Percentiles rank a stretch among this genome's conserved stretches.
Conservation (phyloP, 768 basidiomycete species). For the Termitomyces sp. region DNA sequence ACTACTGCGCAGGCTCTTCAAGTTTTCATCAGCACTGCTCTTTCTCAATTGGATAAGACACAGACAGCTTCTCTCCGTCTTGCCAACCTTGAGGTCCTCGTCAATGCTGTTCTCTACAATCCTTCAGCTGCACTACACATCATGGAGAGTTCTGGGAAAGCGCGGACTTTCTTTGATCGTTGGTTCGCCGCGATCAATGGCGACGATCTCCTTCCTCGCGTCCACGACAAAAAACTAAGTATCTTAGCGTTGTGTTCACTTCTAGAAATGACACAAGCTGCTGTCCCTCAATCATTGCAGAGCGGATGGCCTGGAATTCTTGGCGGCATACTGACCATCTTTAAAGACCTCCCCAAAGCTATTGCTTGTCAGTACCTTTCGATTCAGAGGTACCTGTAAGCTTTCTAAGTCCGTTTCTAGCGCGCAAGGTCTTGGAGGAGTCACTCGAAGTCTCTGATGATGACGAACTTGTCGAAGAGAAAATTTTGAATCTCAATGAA, state of each 20-base stretch:
- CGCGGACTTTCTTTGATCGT: constrained; percentile 74
- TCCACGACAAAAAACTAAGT: constrained; percentile 87
- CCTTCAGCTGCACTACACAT: constrained; percentile 70
- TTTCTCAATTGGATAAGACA: constrained; percentile 53
- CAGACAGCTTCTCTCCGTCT: constrained; percentile 63
- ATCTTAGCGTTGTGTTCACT: constrained; percentile 73
- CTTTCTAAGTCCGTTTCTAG: constrained; percentile 25
- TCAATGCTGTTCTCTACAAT: constrained; percentile 83
- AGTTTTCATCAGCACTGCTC: constrained; percentile 56
- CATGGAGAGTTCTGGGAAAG: constrained; percentile 63
- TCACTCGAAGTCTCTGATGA: constrained; percentile 32
- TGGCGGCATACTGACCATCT: constrained; percentile 62
- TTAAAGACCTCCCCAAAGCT: constrained; percentile 75
- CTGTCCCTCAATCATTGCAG: constrained; percentile 53
- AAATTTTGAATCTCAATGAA: constrained; percentile 56
- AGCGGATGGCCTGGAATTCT: constrained; percentile 78
- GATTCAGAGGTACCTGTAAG: not conserved
- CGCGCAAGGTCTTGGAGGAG: constrained; percentile 59
- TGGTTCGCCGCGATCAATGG: constrained; percentile 78
- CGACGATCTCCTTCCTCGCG: constrained; percentile 61
- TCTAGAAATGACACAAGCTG: constrained; percentile 59
- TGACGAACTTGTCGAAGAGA: constrained; percentile 49
- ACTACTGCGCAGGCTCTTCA: constrained; percentile 49
- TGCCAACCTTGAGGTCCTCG: constrained; percentile 77
- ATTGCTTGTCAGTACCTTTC: constrained; percentile 47